Conservation (phyloP, 2,329 filamentous ascomycete genomes). For the Aspergillus fumigatus region DNA sequence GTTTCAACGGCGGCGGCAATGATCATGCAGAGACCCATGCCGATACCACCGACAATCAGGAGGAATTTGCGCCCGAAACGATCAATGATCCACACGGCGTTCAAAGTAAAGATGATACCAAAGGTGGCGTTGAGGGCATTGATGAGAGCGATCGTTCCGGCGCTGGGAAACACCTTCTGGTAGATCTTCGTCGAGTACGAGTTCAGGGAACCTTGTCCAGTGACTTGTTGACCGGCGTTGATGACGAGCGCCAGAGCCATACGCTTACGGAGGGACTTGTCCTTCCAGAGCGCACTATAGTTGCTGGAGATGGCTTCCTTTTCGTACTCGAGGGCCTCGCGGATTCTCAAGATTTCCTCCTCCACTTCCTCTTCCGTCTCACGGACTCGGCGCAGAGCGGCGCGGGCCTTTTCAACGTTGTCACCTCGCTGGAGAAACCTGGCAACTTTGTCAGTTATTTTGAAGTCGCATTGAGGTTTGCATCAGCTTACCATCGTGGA, state of each 20-base stretch:
- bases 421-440: slow-evolving; percentile 54
- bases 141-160: slow-evolving; percentile 63
- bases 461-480: background rate
- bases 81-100: slow-evolving; percentile 69
- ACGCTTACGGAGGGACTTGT: slow-evolving; percentile 63
- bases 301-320: slow-evolving; percentile 61
- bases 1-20: slow-evolving; percentile 57
- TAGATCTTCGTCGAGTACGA: slow-evolving; percentile 70
- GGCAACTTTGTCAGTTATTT: background rate
- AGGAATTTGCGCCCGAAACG: slow-evolving; percentile 67
- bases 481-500: slow-evolving; percentile 56
- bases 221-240: slow-evolving; percentile 68
- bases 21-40: slow-evolving; percentile 68
- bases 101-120: slow-evolving; percentile 68
- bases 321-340: slow-evolving; percentile 66
- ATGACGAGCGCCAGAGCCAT: slow-evolving; percentile 61
- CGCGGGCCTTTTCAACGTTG: slow-evolving; percentile 57
- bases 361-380: slow-evolving; percentile 63
- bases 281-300: slow-evolving; percentile 66
- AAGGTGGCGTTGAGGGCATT: slow-evolving; percentile 71
- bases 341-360: slow-evolving; percentile 60
- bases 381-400: slow-evolving; percentile 56
- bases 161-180: slow-evolving; percentile 61
- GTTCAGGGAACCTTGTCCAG: slow-evolving; percentile 69
- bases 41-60: slow-evolving; percentile 62